Percentiles rank a stretch among this genome's conserved stretches.
phyloP scores from a whole-genome alignment of 768 basidiomycete species.

The Termitomyces sp. region DNA sequence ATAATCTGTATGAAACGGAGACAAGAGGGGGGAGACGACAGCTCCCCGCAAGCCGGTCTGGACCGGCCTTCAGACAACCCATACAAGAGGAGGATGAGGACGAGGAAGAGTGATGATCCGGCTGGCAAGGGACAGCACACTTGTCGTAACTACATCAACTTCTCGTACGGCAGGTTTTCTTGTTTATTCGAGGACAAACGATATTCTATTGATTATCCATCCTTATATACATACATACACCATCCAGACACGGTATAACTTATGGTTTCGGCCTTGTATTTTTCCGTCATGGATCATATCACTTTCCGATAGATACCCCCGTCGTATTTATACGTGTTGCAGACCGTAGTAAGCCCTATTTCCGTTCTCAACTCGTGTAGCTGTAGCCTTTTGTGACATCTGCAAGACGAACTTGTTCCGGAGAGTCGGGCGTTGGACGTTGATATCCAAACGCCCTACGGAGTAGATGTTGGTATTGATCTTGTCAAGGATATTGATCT shows the following conservation, averaged over 20 bases:
- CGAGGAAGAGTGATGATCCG: constrained; percentile 55
- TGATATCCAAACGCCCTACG: too few relatives aligned
- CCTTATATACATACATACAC: not conserved
- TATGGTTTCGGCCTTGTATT: constrained; percentile 3
- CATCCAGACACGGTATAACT: not conserved
- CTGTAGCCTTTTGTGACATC: not conserved
- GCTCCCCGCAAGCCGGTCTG: constrained; percentile 64
- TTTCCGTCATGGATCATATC: constrained; percentile 9
- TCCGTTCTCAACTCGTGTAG: not conserved
- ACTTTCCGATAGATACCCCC: constrained; percentile 14
- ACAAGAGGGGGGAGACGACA: constrained; percentile 61
- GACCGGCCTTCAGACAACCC: constrained; percentile 63
- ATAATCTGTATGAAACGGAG: constrained; percentile 46
- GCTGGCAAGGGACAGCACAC: not conserved
- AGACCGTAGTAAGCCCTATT: not conserved
- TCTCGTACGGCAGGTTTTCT: not conserved
- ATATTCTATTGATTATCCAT: not conserved
- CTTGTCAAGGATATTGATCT: not conserved
- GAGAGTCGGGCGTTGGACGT: too few relatives aligned
- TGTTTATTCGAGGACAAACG: not conserved
- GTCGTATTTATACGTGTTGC: not conserved
- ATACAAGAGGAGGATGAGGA: constrained; percentile 88
- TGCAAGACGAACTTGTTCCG: not conserved
- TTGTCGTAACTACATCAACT: not conserved
- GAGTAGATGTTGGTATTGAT: not conserved